Conservation (phyloP, 768 basidiomycete species). For the Suillus bovinus region DNA sequence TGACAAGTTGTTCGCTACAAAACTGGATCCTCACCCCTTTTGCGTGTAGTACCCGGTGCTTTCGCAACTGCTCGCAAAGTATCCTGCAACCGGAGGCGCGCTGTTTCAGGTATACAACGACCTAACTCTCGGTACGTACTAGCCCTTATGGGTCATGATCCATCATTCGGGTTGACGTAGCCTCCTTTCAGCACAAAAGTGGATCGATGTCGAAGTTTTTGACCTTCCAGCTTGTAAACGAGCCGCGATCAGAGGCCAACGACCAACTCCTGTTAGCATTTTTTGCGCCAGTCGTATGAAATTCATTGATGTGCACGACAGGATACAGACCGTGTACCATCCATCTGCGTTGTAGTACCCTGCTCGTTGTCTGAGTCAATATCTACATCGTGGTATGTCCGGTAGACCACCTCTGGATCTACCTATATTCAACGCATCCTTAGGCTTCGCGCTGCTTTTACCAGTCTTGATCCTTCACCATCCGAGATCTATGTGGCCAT, state of each 20-base stretch:
- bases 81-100: conserved; percentile 58
- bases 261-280: conserved; percentile 48
- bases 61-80: conserved; percentile 51
- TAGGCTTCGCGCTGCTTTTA: conserved; percentile 63
- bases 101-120: conserved; percentile 82
- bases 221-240: conserved; percentile 57
- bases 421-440: not conserved
- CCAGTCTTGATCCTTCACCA: conserved; percentile 39
- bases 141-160: conserved; percentile 7
- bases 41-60: conserved; percentile 46
- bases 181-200: conserved; percentile 61
- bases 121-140: conserved; percentile 55
- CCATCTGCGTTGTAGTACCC: conserved; percentile 49
- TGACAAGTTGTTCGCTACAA: not conserved
- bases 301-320: conserved; percentile 21
- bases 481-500: conserved; percentile 67
- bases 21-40: not conserved
- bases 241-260: conserved; percentile 59
- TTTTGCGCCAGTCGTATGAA: conserved; percentile 2
- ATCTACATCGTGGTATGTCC: conserved; percentile 57
- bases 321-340: conserved; percentile 40
- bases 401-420: not conserved
- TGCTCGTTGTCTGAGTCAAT: conserved; percentile 68
- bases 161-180: conserved; percentile 1
- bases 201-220: conserved; percentile 62